Conservation (phyloP, 768 basidiomycete species). For the Tricholoma saponaceum region DNA sequence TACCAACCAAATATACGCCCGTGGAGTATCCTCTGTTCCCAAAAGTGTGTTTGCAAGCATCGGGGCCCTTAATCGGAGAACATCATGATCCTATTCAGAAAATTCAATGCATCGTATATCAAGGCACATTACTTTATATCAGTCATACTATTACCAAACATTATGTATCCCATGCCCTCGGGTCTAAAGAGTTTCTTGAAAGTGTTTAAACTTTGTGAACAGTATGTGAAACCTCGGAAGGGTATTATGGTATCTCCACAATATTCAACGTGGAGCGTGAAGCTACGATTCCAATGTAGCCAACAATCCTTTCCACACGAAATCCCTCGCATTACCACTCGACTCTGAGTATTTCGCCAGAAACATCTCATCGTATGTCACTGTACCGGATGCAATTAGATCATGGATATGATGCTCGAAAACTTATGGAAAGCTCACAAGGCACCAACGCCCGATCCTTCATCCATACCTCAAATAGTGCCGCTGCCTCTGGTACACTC, state of each 20-base stretch:
- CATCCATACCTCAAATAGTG: slow-evolving; percentile 75
- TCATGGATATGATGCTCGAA: background rate
- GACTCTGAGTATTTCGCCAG: slow-evolving; percentile 75
- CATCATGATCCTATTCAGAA: slow-evolving; percentile 15
- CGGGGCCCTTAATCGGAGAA: slow-evolving; percentile 29
- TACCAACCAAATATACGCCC: slow-evolving; percentile 83
- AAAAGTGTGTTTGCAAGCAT: slow-evolving; percentile 41
- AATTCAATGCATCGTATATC: background rate
- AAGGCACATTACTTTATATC: no score
- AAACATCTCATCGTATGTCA: slow-evolving; percentile 63
- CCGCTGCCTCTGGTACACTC: slow-evolving; percentile 62
- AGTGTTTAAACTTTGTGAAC: no score
- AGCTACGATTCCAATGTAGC: background rate
- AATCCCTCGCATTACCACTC: slow-evolving; percentile 74
- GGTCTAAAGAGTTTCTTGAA: background rate
- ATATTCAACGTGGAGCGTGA: background rate
- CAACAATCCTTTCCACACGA: slow-evolving; percentile 66
- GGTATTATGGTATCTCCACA: no score
- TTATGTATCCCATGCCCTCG: no score
- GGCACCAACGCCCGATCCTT: slow-evolving; percentile 52
- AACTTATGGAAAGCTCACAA: slow-evolving; percentile 28
- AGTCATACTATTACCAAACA: no score
- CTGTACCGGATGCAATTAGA: slow-evolving; percentile 14
- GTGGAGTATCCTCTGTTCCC: slow-evolving; percentile 83
- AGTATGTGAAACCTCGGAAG: no score